phyloP scores from a whole-genome alignment of 1,284 basidiomycete species.

The Tremellales sp. region DNA sequence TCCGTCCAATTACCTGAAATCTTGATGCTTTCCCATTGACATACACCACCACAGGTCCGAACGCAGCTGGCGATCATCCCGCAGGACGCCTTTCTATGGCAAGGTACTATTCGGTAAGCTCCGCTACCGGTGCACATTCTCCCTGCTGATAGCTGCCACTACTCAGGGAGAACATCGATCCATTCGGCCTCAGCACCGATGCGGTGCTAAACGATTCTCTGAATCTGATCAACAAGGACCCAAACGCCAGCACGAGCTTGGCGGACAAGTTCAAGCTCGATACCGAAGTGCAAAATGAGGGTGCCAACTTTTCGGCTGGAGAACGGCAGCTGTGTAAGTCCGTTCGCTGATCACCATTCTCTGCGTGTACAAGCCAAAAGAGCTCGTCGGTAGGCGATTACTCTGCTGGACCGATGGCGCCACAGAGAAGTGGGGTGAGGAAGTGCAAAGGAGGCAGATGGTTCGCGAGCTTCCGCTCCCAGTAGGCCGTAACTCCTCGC shows the following conservation, averaged over 20 bases:
- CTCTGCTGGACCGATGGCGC: too few species aligned
- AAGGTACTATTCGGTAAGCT: conserved; percentile 41
- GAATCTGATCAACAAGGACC: conserved; percentile 50
- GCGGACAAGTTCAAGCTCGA: conserved; percentile 65
- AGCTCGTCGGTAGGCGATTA: too few species aligned
- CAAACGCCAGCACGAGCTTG: conserved; percentile 39
- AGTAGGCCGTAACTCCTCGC: too few species aligned
- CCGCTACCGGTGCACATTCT: neutral
- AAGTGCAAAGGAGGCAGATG: too few species aligned
- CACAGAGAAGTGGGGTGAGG: too few species aligned
- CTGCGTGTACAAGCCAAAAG: too few species aligned
- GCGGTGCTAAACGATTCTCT: conserved; percentile 54
- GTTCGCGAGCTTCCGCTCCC: too few species aligned
- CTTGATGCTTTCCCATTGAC: neutral
- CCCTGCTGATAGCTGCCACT: too few species aligned
- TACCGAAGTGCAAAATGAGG: conserved; percentile 33
- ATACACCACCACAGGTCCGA: conserved; percentile 54
- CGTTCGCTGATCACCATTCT: neutral
- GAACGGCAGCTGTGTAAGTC: conserved; percentile 27
- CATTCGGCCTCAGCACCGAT: conserved; percentile 55
- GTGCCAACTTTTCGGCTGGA: conserved; percentile 55
- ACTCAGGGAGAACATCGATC: conserved; percentile 40
- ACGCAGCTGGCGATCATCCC: conserved; percentile 61
- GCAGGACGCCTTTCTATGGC: conserved; percentile 42
- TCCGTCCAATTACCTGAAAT: conserved; percentile 11